Evolutionary conservation across 148 eudicot genomes (phyloP), one percentile per base, ranked within the genome.

Genomic region (Amaranthus cruentus): DNA sequence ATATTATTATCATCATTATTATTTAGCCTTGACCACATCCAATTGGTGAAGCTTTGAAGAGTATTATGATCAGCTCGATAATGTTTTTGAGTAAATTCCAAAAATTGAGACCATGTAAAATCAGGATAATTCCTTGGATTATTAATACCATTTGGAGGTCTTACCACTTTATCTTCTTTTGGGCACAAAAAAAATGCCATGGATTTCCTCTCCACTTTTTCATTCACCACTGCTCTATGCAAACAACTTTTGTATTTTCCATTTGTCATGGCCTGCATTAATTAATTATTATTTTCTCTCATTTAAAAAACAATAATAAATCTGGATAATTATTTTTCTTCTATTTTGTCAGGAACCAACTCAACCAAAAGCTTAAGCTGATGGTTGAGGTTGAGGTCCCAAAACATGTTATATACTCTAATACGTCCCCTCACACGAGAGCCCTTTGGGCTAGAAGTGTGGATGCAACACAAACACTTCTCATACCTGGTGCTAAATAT

Each of bases 161-260:
- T 78, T 28, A 88, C 78, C 6, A 84, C 52, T 76, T 76, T 84
- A 82, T 84, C 85, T 0, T 66, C 68, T 53, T 63, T 70, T 4
- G 91, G 91, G 73, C 71, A 51, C 59, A 88, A 51, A 49, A 88
- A 86, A 62, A 74, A 88, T 1, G 83, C 88, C 73, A 88, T 21
- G 1, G 92, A 86, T 47, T 47, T 47, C 47, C 89, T 78, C 3
- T 53, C 79, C 13, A 53, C 72, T 2, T 47, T 21, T 49, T 74
- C 80, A 65, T 86, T 86, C 78, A 86, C 89, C 69, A 84, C 83
- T 47, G 87, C 91, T 52, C 89, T 84, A 58, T 86, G 91, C 52
- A 88, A 70, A 69, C 89, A 86, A 50, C 91, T 85, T 79, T 85
- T 88, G 81, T 88, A 88, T 42, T n/a, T 69, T n/a, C 91, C 91